Evolutionary conservation across 345 rosid species (phyloP).

Genomic region (Toxicodendron radicans): DNA sequence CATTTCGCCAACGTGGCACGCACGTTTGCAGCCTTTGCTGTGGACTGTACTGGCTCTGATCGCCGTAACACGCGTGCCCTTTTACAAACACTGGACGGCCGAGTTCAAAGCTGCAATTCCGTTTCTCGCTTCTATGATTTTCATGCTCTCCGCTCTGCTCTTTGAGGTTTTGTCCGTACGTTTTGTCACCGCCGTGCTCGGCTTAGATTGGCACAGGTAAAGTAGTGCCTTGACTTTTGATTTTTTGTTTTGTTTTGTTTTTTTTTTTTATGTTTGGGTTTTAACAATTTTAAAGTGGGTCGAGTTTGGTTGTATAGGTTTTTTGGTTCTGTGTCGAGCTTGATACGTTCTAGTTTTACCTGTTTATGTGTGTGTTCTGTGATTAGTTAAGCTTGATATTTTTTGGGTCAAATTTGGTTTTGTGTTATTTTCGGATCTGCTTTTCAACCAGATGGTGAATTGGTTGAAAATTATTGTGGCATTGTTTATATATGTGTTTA

Average conservation of each 20-base stretch:
- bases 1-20: conserved; percentile 81
- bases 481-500: background rate
- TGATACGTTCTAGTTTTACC: background rate
- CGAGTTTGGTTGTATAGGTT: background rate
- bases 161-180: conserved; percentile 86
- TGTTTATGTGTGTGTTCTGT: background rate
- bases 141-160: conserved; percentile 76
- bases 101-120: conserved; percentile 77
- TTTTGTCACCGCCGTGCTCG: conserved; percentile 84
- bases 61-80: conserved; percentile 73
- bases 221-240: background rate
- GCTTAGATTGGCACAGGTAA: conserved; percentile 92
- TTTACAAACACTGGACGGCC: conserved; percentile 78
- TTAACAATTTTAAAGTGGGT: background rate
- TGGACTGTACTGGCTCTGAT: conserved; percentile 67
- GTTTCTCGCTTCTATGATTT: conserved; percentile 69
- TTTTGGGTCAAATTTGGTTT: background rate
- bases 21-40: conserved; percentile 73
- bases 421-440: background rate
- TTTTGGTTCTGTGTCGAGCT: background rate
- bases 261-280: background rate
- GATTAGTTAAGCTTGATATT: background rate
- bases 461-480: background rate
- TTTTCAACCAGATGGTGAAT: background rate
- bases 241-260: background rate